phyloP scores from a whole-genome alignment of 768 basidiomycete species.

The Suillus fuscotomentosus region DNA sequence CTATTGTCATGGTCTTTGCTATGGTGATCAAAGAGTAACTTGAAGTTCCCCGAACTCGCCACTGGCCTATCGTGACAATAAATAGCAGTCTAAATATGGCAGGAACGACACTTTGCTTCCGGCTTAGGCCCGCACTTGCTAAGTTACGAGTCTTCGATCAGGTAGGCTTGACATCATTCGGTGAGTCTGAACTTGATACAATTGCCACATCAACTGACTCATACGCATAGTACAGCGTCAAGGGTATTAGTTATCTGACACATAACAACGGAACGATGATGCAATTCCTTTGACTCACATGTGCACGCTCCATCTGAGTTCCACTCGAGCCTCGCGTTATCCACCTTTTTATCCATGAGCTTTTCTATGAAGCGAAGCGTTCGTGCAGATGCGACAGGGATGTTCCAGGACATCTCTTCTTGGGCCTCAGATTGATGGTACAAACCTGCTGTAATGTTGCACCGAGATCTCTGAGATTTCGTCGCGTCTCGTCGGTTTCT shows the following conservation, averaged over 20 bases:
- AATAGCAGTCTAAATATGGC: not conserved
- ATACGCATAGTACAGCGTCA: no score
- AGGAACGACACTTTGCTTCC: not conserved
- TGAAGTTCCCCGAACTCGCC: not conserved
- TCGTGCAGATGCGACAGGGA: conserved; percentile 51
- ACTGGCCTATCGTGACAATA: not conserved
- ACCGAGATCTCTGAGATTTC: conserved; percentile 35
- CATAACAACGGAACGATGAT: no score
- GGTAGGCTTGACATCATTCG: no score
- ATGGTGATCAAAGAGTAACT: conserved; percentile 5
- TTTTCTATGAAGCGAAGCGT: conserved; percentile 64
- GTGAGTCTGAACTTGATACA: no score
- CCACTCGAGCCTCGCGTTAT: conserved; percentile 17
- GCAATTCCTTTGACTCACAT: no score
- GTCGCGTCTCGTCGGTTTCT: conserved; percentile 39
- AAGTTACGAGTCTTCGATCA: no score
- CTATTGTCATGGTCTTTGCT: conserved; percentile 5
- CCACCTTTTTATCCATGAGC: conserved; percentile 60
- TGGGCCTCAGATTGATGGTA: conserved; percentile 24
- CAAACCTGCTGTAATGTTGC: conserved; percentile 39
- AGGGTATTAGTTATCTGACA: no score
- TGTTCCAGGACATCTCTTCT: conserved; percentile 65
- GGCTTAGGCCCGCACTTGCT: not conserved
- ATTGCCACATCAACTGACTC: no score
- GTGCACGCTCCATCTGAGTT: no score